Conservation (phyloP, 108 stramenopile genomes). For the Cyclostephanos invisitatus region DNA sequence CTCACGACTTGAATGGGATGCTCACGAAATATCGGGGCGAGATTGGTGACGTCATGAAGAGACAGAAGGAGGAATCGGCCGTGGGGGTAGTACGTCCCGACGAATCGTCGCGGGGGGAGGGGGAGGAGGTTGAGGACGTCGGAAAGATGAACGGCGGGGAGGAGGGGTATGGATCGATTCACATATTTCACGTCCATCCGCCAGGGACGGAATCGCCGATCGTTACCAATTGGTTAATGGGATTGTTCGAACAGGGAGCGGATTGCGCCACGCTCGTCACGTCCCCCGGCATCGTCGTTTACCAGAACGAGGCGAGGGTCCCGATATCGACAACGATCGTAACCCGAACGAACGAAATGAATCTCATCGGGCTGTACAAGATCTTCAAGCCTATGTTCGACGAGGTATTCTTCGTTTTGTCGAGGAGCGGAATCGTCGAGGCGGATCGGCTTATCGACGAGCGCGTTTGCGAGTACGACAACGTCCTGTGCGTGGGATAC, state of each 20-base stretch:
- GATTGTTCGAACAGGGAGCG: conserved; percentile 12
- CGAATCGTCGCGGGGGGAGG: neutral
- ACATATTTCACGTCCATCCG: conserved; percentile 18
- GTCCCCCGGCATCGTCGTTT: conserved; percentile 5
- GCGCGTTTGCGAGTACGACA: conserved; percentile 19
- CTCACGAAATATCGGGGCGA: conserved; percentile 16
- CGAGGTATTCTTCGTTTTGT: conserved; percentile 21
- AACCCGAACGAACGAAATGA: conserved; percentile 14
- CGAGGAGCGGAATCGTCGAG: neutral
- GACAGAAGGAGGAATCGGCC: neutral
- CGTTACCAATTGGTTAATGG: conserved; percentile 28
- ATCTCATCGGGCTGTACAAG: conserved; percentile 16
- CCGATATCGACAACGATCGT: conserved; percentile 19
- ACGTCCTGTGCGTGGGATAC: conserved; percentile 7
- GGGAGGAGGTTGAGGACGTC: neutral
- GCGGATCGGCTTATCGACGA: neutral
- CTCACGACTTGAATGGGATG: neutral
- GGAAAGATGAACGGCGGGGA: neutral
- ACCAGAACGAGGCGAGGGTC: conserved; percentile 8
- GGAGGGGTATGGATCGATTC: conserved; percentile 2
- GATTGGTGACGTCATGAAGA: conserved; percentile 11
- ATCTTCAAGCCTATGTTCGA: conserved; percentile 22
- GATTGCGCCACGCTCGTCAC: conserved; percentile 4
- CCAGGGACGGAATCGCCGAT: conserved; percentile 19
- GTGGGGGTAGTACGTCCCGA: neutral